Conservation (phyloP, 495 filamentous ascomycete species). For the Rhypophila decipiens region DNA sequence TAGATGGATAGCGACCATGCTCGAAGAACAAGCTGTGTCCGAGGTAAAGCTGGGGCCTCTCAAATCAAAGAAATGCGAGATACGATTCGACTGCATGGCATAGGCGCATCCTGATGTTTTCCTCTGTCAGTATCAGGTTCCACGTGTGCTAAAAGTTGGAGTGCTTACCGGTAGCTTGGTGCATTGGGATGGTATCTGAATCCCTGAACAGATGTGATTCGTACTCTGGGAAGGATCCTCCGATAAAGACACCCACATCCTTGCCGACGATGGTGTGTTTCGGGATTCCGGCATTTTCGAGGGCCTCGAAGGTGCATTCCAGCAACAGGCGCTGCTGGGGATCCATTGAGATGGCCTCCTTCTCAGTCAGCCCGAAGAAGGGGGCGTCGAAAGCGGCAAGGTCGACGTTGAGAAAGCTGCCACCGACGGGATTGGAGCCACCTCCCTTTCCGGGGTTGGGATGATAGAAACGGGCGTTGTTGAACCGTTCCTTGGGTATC, state of each 20-base stretch:
- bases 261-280: conserved; percentile 69
- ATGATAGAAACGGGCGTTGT: conserved; percentile 61
- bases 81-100: conserved; percentile 56
- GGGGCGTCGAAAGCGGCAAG: conserved; percentile 73
- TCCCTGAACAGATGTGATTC: conserved; percentile 74
- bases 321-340: conserved; percentile 77
- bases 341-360: conserved; percentile 73
- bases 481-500: conserved; percentile 67
- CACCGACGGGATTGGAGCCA: conserved; percentile 69
- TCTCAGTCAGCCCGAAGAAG: conserved; percentile 75
- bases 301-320: conserved; percentile 76
- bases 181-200: conserved; percentile 54
- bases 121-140: neutral
- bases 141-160: neutral
- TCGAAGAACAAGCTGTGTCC: conserved; percentile 85
- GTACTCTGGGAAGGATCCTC: conserved; percentile 80
- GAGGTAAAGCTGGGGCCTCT: conserved; percentile 62
- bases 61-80: conserved; percentile 53
- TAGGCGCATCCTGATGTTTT: conserved; percentile 28
- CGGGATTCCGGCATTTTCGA: conserved; percentile 81
- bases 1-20: conserved; percentile 56
- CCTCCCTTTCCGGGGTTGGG: conserved; percentile 67
- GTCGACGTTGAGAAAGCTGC: conserved; percentile 68
- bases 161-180: conserved; percentile 37
- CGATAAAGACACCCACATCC: conserved; percentile 77